These are phyloP conservation scores for Astragalus glycyphyllos DNA, from an alignment of 306 rosid species.

Conservation along the genomic window DNA sequence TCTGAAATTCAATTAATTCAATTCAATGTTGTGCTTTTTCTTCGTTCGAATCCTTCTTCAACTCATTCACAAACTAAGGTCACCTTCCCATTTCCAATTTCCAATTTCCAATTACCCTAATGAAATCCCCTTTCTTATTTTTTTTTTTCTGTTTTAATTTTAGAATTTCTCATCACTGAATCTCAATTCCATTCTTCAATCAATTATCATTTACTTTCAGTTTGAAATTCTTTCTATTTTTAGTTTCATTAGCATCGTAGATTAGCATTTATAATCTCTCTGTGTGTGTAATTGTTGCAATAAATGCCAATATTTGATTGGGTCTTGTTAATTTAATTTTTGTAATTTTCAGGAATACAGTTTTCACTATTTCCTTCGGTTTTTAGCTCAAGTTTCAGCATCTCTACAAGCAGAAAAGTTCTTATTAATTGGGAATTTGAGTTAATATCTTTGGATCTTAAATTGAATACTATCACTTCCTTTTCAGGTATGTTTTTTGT, in stretches of 20 bases:
- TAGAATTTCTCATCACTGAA: background rate
- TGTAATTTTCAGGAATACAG: slow-evolving; percentile 52
- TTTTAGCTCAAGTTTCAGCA: slow-evolving; percentile 43
- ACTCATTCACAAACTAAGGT: slow-evolving; percentile 54
- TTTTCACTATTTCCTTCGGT: slow-evolving; percentile 45
- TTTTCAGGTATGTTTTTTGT: slow-evolving; percentile 48
- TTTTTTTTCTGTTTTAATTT: background rate
- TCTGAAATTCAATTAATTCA: too few species aligned
- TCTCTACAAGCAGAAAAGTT: slow-evolving; percentile 30
- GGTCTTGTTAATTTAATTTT: background rate
- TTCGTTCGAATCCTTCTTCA: slow-evolving; percentile 48
- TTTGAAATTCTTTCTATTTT: background rate
- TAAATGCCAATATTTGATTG: background rate
- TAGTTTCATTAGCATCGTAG: background rate
- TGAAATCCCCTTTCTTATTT: background rate
- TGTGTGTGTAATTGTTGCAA: slow-evolving; percentile 23
- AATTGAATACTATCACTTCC: slow-evolving; percentile 6
- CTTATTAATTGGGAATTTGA: slow-evolving; percentile 38
- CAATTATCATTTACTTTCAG: background rate
- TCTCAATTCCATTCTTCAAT: slow-evolving; percentile 5
- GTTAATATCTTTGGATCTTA: slow-evolving; percentile 40
- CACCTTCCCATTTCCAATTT: slow-evolving; percentile 26
- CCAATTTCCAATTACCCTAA: background rate
- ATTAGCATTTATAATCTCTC: background rate
- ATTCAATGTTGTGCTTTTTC: slow-evolving; percentile 54